Percentiles rank a stretch among this genome's conserved stretches.
These are phyloP conservation scores for Chalciporus sphaerocephalus DNA, from an alignment of 768 basidiomycete genomes.

Conservation along the genomic window DNA sequence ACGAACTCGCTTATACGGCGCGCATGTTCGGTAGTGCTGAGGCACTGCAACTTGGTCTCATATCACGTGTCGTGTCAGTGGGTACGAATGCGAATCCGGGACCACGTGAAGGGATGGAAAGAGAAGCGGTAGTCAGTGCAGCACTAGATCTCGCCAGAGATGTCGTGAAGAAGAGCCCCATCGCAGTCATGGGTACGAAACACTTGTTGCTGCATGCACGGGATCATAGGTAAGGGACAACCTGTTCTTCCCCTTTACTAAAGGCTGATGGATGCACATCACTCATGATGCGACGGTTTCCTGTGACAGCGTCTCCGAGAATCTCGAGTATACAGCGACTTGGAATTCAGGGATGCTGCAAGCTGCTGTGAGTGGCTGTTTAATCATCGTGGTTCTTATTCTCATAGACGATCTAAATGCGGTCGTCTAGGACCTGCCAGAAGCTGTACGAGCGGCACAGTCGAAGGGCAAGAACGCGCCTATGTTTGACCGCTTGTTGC, in stretches of 20 bases:
- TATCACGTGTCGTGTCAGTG: slow-evolving; percentile 76
- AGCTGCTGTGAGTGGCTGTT: slow-evolving; percentile 34
- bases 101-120: slow-evolving; percentile 39
- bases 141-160: slow-evolving; percentile 62
- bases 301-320: slow-evolving; percentile 37
- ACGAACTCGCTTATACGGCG: slow-evolving; percentile 75
- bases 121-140: slow-evolving; percentile 58
- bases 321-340: slow-evolving; percentile 51
- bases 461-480: background rate
- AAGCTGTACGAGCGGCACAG: slow-evolving; percentile 3
- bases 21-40: slow-evolving; percentile 65
- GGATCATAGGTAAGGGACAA: slow-evolving; percentile 70
- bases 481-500: slow-evolving; percentile 3
- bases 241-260: background rate
- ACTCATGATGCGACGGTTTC: too few relatives aligned
- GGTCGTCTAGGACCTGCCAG: slow-evolving; percentile 4
- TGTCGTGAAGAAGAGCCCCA: slow-evolving; percentile 73
- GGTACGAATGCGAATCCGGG: too few relatives aligned
- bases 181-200: slow-evolving; percentile 77
- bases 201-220: slow-evolving; percentile 70
- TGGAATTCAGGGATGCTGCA: slow-evolving; percentile 57
- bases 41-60: slow-evolving; percentile 64
- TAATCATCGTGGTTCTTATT: background rate
- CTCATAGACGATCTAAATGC: too few relatives aligned
- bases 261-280: background rate